Percentiles rank a stretch among this genome's conserved stretches.
These are phyloP conservation scores for Arthrobotrys conoides DNA, from an alignment of 2,329 filamentous ascomycete species.

Conservation along the genomic window DNA sequence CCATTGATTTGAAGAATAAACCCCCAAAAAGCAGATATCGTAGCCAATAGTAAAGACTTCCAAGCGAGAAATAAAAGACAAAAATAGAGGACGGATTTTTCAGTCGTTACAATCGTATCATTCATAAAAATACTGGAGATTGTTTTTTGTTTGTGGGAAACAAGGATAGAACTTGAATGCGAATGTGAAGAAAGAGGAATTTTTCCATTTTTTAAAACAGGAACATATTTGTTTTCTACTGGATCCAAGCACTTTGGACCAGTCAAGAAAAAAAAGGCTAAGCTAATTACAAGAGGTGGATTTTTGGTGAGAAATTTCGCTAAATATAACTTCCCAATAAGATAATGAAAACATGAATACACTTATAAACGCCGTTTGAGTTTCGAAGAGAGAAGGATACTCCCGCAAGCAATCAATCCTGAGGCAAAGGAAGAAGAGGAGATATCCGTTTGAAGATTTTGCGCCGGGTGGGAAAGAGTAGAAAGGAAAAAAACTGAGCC, in stretches of 20 bases:
- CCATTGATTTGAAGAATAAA: constrained; percentile 12
- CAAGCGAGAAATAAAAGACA: constrained; percentile 9
- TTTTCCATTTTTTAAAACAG: constrained; percentile 58
- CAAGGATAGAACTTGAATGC: constrained; percentile 13
- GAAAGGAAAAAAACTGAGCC: constrained; percentile 33
- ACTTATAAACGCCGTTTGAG: constrained; percentile 48
- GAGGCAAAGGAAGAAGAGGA: constrained; percentile 43
- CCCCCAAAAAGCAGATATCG: constrained; percentile 21
- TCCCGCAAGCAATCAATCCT: constrained; percentile 36
- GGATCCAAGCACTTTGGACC: constrained; percentile 61
- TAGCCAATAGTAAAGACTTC: constrained; percentile 27
- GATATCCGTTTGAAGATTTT: constrained; percentile 53
- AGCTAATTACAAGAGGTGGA: constrained; percentile 59
- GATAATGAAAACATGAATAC: constrained; percentile 41
- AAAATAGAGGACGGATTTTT: constrained; percentile 39
- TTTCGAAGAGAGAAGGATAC: constrained; percentile 25
- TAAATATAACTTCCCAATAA: constrained; percentile 60
- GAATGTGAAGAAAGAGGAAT: constrained; percentile 34
- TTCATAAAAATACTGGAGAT: constrained; percentile 37
- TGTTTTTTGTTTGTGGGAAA: constrained; percentile 46
- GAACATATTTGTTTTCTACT: constrained; percentile 43
- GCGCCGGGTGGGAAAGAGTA: constrained; percentile 37
- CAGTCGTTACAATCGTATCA: constrained; percentile 52
- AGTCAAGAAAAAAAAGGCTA: constrained; percentile 47
- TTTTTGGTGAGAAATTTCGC: constrained; percentile 50